A percentile compares a stretch with the other conserved stretches of the same genome.
phyloP scores from a whole-genome alignment of 192 early-diverging fungal species.

The Linnemannia hyalina region DNA sequence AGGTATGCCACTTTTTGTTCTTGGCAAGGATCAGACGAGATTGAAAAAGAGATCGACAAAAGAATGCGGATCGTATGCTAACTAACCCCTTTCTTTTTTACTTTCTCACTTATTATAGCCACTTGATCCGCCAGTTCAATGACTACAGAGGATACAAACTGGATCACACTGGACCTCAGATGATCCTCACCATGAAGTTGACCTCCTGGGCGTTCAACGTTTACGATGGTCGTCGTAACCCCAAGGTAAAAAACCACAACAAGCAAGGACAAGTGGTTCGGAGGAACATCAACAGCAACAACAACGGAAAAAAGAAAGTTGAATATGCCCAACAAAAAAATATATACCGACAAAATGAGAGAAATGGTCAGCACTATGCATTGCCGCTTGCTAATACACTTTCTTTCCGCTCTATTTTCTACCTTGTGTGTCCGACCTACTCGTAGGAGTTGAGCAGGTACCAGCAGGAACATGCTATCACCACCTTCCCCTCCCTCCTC shows the following conservation, averaged over 20 bases:
- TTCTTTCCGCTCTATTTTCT: not conserved
- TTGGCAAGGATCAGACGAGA: not conserved
- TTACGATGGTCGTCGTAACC: constrained; percentile 76
- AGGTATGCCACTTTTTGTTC: constrained; percentile 29
- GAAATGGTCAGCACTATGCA: not conserved
- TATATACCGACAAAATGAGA: not conserved
- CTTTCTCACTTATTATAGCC: constrained; percentile 41
- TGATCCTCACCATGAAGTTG: constrained; percentile 95
- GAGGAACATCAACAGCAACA: not conserved
- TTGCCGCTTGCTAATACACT: constrained; percentile 10
- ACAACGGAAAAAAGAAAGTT: not conserved
- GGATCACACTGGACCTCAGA: constrained; percentile 93
- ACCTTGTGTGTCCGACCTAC: not conserved
- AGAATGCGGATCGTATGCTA: not conserved
- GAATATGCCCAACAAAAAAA: constrained; percentile 8
- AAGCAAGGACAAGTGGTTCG: not conserved
- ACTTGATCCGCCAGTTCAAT: constrained; percentile 63
- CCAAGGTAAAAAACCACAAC: constrained; percentile 17
- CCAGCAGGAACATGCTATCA: constrained; percentile 74
- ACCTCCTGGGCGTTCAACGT: constrained; percentile 90
- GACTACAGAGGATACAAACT: constrained; percentile 66
- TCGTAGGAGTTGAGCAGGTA: constrained; percentile 72
- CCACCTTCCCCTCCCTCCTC: constrained; percentile 72
- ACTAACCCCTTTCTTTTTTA: not conserved
- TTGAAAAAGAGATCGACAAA: not conserved